These are phyloP conservation scores for Metschnikowia matae DNA, from an alignment of 805 yeast species.

Conservation along the genomic window DNA sequence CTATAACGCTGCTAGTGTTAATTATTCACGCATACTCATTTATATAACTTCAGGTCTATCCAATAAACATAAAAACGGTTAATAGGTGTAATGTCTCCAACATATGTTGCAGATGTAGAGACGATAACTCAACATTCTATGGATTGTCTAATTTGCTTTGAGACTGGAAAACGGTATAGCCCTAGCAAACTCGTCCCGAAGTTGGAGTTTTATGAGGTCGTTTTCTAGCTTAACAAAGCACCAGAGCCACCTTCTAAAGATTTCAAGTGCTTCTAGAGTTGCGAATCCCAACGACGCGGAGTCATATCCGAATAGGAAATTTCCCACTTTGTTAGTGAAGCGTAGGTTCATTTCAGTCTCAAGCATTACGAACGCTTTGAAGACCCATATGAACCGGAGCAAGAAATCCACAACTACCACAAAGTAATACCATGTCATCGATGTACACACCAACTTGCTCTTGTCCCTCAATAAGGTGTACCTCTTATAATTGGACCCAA, in stretches of 20 bases:
- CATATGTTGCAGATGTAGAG: neutral
- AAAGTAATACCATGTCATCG: conserved; percentile 42
- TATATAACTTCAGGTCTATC: conserved; percentile 1
- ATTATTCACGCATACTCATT: neutral
- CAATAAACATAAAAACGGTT: neutral
- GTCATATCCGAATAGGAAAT: conserved; percentile 35
- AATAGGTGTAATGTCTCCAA: neutral
- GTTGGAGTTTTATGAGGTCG: conserved; percentile 47
- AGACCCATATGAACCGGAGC: conserved; percentile 74
- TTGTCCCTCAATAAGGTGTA: conserved; percentile 18
- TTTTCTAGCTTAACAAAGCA: conserved; percentile 77
- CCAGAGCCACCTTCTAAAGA: conserved; percentile 88
- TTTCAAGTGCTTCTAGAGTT: conserved; percentile 66
- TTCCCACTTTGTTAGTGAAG: conserved; percentile 16
- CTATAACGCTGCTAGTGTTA: neutral
- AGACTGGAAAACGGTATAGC: conserved; percentile 14
- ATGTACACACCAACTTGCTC: conserved; percentile 23
- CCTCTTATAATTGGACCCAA: conserved; percentile 10
- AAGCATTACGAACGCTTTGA: conserved; percentile 43
- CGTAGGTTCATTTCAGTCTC: conserved; percentile 22
- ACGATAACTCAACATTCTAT: neutral
- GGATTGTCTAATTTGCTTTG: conserved; percentile 4
- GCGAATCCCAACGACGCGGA: conserved; percentile 55
- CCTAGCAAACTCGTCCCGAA: conserved; percentile 14
- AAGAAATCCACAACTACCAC: conserved; percentile 60